Conservation (phyloP, 148 eudicot genomes). For the Persicaria maculosa region DNA sequence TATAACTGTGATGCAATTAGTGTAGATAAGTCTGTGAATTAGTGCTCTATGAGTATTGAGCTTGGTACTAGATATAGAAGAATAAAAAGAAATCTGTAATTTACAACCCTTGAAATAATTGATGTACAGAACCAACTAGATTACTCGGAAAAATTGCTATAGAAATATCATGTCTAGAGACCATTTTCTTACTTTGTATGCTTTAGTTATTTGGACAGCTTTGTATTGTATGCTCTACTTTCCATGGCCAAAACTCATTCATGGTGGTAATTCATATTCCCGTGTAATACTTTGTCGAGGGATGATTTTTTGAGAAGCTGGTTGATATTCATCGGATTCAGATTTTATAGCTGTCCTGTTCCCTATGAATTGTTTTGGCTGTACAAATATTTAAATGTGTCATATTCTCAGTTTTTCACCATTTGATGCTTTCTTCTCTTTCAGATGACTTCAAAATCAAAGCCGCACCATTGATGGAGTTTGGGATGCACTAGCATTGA, state of each 20-base stretch:
- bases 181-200: not conserved
- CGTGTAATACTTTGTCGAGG: not conserved
- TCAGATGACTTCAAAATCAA: conserved; percentile 41
- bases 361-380: not conserved
- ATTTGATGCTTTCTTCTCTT: not conserved
- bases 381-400: not conserved
- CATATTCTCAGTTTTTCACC: not conserved
- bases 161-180: not conserved
- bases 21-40: not conserved
- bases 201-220: not conserved
- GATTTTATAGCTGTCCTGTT: too few relatives aligned
- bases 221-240: not conserved
- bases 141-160: not conserved
- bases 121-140: not conserved
- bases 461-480: not conserved
- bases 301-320: not conserved
- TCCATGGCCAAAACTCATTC: not conserved
- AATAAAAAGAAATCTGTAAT: not conserved
- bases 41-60: not conserved
- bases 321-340: not conserved
- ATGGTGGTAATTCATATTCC: not conserved
- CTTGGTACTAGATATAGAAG: not conserved
- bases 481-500: not conserved
- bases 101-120: not conserved
- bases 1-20: not conserved